Evolutionary conservation across 2,329 filamentous ascomycete species (phyloP).

Genomic region (Nothomitra cinnamomea): DNA sequence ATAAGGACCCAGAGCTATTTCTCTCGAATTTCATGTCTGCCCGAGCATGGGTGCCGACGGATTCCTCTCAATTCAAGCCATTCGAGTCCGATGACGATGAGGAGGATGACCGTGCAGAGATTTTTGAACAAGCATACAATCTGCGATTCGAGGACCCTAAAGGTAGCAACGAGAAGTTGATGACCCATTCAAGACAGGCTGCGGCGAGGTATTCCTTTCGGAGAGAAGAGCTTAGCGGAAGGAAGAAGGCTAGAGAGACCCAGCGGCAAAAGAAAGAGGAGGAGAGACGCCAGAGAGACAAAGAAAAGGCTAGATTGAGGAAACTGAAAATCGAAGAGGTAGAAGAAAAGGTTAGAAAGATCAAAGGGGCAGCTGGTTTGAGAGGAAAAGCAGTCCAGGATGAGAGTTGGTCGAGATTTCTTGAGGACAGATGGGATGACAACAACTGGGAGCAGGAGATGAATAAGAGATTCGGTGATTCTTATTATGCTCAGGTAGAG

Average conservation of each 20-base stretch:
- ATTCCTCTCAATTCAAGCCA: constrained; percentile 51
- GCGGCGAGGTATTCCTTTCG: constrained; percentile 70
- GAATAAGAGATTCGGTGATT: constrained; percentile 70
- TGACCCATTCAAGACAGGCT: constrained; percentile 77
- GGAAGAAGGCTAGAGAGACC: constrained; percentile 62
- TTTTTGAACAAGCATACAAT: constrained; percentile 88
- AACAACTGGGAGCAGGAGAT: constrained; percentile 84
- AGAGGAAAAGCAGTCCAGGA: constrained; percentile 49
- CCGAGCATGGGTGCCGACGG: constrained; percentile 68
- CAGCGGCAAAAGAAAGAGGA: constrained; percentile 64
- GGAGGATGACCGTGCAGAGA: constrained; percentile 57
- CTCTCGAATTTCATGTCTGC: constrained; percentile 92
- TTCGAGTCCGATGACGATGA: constrained; percentile 87
- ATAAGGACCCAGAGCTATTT: constrained; percentile 80
- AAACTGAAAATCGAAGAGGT: constrained; percentile 85
- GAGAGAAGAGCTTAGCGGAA: constrained; percentile 59
- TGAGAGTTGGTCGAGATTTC: constrained; percentile 67
- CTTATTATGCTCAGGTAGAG: constrained; percentile 66
- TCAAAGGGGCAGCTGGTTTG: constrained; percentile 76
- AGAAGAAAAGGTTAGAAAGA: constrained; percentile 69
- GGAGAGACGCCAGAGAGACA: constrained; percentile 56
- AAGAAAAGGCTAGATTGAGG: constrained; percentile 67
- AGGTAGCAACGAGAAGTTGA: constrained; percentile 73
- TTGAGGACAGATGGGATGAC: constrained; percentile 81
- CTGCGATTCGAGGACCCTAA: constrained; percentile 85